A percentile compares a stretch with the other conserved stretches of the same genome.
phyloP scores from a whole-genome alignment of 1,284 basidiomycete species.

The Boletellus deceptivus region DNA sequence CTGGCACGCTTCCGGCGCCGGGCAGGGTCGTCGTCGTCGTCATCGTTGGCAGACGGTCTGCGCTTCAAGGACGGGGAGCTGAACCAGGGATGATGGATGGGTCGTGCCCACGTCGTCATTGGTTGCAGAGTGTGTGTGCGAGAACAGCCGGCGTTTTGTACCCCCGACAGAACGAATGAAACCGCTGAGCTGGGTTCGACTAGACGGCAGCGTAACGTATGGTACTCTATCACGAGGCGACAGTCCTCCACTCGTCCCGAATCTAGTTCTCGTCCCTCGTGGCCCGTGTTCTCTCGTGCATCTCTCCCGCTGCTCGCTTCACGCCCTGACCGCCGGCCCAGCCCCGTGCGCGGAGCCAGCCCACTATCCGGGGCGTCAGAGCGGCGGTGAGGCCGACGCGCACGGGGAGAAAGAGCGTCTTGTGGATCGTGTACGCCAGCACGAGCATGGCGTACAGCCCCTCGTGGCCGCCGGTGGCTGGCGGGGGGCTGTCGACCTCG shows the following conservation, averaged over 20 bases:
- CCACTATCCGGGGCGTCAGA: slow-evolving; percentile 82
- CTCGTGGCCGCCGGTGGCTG: slow-evolving; percentile 48
- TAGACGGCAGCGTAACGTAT: too few species aligned
- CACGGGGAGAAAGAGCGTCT: slow-evolving; percentile 90
- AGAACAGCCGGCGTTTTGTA: too few species aligned
- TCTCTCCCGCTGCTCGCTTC: slow-evolving; percentile 60
- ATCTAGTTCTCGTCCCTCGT: slow-evolving; percentile 10
- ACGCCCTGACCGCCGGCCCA: slow-evolving; percentile 74
- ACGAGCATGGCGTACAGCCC: slow-evolving; percentile 89
- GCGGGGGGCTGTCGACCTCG: slow-evolving; percentile 41
- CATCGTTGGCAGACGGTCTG: slow-evolving; percentile 34
- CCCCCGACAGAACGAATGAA: too few species aligned
- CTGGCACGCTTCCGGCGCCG: slow-evolving; percentile 48
- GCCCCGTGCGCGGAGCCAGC: slow-evolving; percentile 70
- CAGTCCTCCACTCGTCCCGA: too few species aligned
- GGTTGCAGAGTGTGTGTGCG: background rate
- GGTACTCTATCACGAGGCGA: too few species aligned
- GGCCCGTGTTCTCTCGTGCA: slow-evolving; percentile 49
- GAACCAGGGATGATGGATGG: slow-evolving; percentile 57
- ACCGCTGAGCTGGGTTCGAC: too few species aligned
- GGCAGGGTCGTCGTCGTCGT: slow-evolving; percentile 14
- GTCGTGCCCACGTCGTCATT: slow-evolving; percentile 35
- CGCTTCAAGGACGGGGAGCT: slow-evolving; percentile 47
- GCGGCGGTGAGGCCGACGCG: slow-evolving; percentile 88
- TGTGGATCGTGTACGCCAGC: slow-evolving; percentile 94